Conservation (phyloP, 1,284 basidiomycete species). For the Fomitiporia mediterranea region DNA sequence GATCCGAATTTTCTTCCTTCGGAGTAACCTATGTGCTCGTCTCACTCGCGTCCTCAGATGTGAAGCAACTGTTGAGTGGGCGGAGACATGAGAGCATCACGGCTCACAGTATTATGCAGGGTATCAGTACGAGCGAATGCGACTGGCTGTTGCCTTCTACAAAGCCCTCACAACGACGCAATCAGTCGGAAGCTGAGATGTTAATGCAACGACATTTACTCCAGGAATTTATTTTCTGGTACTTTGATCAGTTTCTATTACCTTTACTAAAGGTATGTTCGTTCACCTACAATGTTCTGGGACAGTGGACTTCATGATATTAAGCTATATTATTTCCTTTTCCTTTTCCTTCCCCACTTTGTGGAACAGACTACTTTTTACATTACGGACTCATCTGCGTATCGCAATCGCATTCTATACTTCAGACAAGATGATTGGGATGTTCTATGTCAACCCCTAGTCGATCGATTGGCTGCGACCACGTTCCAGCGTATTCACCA, state of each 20-base stretch:
- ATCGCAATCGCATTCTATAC: slow-evolving; percentile 84
- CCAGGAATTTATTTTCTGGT: slow-evolving; percentile 88
- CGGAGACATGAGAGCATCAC: slow-evolving; percentile 80
- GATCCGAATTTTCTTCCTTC: background rate
- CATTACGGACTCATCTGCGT: slow-evolving; percentile 87
- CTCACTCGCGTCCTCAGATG: slow-evolving; percentile 41
- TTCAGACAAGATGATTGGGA: slow-evolving; percentile 96
- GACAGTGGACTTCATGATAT: too few relatives aligned
- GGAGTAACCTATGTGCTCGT: background rate
- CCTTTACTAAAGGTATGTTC: slow-evolving; percentile 72
- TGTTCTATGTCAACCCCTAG: slow-evolving; percentile 74
- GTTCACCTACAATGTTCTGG: too few relatives aligned
- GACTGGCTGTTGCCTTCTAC: slow-evolving; percentile 70
- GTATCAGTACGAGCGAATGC: slow-evolving; percentile 71
- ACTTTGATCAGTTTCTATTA: slow-evolving; percentile 83
- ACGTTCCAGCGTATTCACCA: slow-evolving; percentile 62
- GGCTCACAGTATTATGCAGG: slow-evolving; percentile 79
- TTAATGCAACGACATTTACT: slow-evolving; percentile 73
- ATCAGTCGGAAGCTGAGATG: slow-evolving; percentile 62
- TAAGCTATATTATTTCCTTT: too few relatives aligned
- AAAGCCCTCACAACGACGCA: slow-evolving; percentile 33
- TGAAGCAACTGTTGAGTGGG: slow-evolving; percentile 66
- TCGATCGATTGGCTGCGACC: slow-evolving; percentile 62
- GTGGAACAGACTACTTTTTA: slow-evolving; percentile 82
- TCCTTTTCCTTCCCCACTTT: background rate